A percentile compares a stretch with the other conserved stretches of the same genome.
Evolutionary conservation across 2,329 filamentous ascomycete genomes (phyloP).

Genomic region (Aspergillus niger): DNA sequence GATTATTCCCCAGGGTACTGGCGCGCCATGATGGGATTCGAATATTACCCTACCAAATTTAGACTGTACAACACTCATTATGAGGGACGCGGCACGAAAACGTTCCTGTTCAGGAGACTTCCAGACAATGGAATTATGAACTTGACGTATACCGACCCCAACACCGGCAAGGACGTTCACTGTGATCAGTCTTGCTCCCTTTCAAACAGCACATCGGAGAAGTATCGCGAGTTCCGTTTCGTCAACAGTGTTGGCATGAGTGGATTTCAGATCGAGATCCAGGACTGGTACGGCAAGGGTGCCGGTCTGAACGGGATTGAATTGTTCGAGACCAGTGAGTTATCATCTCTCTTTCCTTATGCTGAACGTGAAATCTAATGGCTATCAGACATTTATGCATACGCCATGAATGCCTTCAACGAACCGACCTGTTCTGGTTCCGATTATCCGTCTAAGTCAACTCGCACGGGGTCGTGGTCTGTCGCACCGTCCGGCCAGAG

Average conservation of each 20-base stretch:
- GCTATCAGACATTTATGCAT: slow-evolving; percentile 69
- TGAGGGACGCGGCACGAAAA: slow-evolving; percentile 82
- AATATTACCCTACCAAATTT: slow-evolving; percentile 83
- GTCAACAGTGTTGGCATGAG: slow-evolving; percentile 88
- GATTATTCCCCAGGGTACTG: slow-evolving; percentile 78
- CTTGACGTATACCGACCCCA: slow-evolving; percentile 81
- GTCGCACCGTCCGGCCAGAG: slow-evolving; percentile 68
- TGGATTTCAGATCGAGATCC: slow-evolving; percentile 80
- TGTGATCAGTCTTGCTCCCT: slow-evolving; percentile 88
- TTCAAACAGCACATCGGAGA: slow-evolving; percentile 64
- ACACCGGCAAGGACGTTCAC: slow-evolving; percentile 64
- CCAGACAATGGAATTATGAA: slow-evolving; percentile 95
- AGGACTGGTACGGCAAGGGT: slow-evolving; percentile 81
- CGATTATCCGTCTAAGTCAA: slow-evolving; percentile 66
- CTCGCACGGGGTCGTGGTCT: slow-evolving; percentile 72
- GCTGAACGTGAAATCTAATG: slow-evolving; percentile 16
- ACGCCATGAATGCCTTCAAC: slow-evolving; percentile 85
- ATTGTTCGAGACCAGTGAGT: slow-evolving; percentile 72
- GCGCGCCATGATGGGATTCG: slow-evolving; percentile 79
- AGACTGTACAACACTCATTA: slow-evolving; percentile 84
- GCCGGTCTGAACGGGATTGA: slow-evolving; percentile 85
- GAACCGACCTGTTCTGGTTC: slow-evolving; percentile 76
- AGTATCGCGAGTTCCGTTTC: slow-evolving; percentile 88
- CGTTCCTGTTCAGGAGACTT: slow-evolving; percentile 81
- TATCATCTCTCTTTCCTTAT: not conserved